Base-by-base conservation (phyloP, 129 eudicot genomes). In the Scalesia atractyloides region DNA sequence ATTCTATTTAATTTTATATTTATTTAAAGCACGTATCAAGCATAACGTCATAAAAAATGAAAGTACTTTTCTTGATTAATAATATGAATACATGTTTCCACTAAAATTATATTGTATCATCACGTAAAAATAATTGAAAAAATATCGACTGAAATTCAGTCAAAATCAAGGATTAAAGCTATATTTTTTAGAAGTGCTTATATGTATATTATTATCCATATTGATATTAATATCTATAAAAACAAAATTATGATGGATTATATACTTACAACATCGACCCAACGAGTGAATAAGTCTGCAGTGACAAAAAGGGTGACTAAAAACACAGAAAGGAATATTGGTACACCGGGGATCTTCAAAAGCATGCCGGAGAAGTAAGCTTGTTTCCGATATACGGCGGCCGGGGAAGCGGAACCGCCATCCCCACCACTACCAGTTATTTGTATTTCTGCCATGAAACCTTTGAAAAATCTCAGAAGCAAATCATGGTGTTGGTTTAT, bases 251-350 rank as follows among this genome's bases (percentile, higher is more conserved):
- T 12, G 37, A 19, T 36, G 1, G 17, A 33, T 4, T 30, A 68
- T 33, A 44, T 30, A 78, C 82, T 78, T 78, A 78, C 82, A 71
- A 78, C 77, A 18, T 78, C 82, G 64, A 78, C 73, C 82, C 82
- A 78, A 78, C 77, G 82, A 70, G 82, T 78, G 77, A 78, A 78
- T 12, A 78, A n/a, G 64, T 71, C 82, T 12, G 77, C 82, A 13
- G 77, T 71, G 68, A 78, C 37, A 12, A 78, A 78, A 43, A 78
- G 72, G 19, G 77, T 78, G 68, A 78, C 18, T 43, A 78, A 56
- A 52, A 78, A 78, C 51, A 78, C 82, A 0, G 61, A 71, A 30
- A 71, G 59, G 30, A 78, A 64, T 19, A 65, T 66, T 12, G 82
- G 77, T 41, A 54, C 73, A 3, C 77, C 60, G 30, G 77, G 67